Evolutionary conservation across 2,329 filamentous ascomycete species (phyloP).

Genomic region (Colletotrichum orbiculare): DNA sequence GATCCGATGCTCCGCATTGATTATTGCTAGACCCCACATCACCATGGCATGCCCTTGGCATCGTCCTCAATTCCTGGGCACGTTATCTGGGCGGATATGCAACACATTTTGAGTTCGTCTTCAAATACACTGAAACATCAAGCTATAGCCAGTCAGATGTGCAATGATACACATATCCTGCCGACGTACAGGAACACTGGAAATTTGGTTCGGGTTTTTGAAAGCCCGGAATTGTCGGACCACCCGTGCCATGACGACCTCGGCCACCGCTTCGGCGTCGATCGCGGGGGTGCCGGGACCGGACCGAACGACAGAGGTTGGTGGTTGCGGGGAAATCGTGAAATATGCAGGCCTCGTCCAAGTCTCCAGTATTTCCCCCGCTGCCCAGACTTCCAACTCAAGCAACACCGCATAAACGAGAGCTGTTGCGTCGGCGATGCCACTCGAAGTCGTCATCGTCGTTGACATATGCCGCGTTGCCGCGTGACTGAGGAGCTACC

Average conservation of each 20-base stretch:
- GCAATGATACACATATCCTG: accelerated
- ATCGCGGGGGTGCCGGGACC: conserved; percentile 28
- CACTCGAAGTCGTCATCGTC: conserved; percentile 16
- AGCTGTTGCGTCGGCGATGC: not conserved
- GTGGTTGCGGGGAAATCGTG: conserved; percentile 9
- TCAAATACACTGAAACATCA: no score
- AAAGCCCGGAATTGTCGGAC: no score
- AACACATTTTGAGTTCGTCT: no score
- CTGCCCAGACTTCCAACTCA: conserved; percentile 23
- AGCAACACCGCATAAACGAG: conserved; percentile 20
- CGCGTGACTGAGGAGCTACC: not conserved
- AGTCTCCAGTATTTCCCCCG: conserved; percentile 11
- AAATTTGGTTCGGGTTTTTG: no score
- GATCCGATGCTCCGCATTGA: no score
- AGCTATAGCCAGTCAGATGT: no score
- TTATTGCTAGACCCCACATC: no score
- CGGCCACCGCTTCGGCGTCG: conserved; percentile 10
- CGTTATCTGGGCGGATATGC: no score
- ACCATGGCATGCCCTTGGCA: no score
- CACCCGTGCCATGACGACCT: no score
- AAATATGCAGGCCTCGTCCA: conserved; percentile 5
- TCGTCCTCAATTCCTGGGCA: no score
- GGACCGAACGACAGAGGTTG: not conserved
- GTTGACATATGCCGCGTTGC: conserved; percentile 6
- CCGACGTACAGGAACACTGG: no score